Base-by-base conservation (phyloP, 2,329 filamentous ascomycete species). In the Talaromyces verruculosus region DNA sequence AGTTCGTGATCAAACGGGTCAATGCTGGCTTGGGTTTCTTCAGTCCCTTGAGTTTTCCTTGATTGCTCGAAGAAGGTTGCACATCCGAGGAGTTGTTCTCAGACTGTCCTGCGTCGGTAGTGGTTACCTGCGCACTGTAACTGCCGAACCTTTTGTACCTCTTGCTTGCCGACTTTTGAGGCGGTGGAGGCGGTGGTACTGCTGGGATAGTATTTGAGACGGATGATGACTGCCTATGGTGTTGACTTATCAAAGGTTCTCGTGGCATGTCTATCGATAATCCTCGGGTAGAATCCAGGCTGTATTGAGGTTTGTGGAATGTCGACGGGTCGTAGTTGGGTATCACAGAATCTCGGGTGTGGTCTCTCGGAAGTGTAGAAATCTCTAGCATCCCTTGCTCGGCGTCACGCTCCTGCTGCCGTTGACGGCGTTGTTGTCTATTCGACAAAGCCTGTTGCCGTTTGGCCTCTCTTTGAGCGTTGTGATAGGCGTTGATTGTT, bases 261-360 rank as follows among this genome's bases (percentile, higher is more conserved):
- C 65, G 53, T 5, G 60, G 51, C 43, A 66, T 57, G 15, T 66
- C 65, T 35, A 66, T 51, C 13, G 65, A 66, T 22, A 66, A 25
- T 10, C 65, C 65, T 15, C 65, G 65, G 33, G 33, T 45, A 17
- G 53, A 63, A 22, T 66, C 65, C 10, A 66, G 43, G 41, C 65
- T 63, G 17, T 63, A 59, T 35, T 62, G 58, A 33, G 63, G 25
- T 57, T 35, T 45, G 22, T 64, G 66, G 33, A 77, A 78, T 43
- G 69, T 71, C 17, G 76, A 77, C 0, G 76, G 76, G 55, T 78
- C 73, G 65, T 78, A 78, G 25, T 71, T 69, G 30, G 76, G 73
- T 15, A 77, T 45, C 33, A 66, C 63, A 49, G 71, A 71, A 58
- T 77, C 75, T 37, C 62, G 62, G 7, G 19, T 49, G 28, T 70